Conservation (phyloP, 495 filamentous ascomycete species). For the Apiosordaria backusii region DNA sequence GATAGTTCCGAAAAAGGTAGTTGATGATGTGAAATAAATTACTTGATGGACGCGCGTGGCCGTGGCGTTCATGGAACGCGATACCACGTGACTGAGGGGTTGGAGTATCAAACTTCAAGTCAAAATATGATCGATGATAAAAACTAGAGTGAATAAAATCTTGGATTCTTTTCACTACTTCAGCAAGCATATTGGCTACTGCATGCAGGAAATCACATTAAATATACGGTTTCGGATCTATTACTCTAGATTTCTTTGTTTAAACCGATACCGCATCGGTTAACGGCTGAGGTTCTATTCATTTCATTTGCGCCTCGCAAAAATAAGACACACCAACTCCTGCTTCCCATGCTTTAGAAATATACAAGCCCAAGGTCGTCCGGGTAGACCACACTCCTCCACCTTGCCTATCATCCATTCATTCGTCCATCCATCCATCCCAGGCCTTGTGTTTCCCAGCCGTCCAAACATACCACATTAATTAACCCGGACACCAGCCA, state of each 20-base stretch:
- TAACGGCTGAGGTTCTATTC: neutral
- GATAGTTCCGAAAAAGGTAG: neutral
- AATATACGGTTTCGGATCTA: neutral
- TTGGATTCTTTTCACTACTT: too few species aligned
- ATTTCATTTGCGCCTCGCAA: neutral
- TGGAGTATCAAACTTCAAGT: neutral
- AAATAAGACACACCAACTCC: neutral
- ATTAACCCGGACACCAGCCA: conserved; percentile 5
- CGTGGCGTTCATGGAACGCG: neutral
- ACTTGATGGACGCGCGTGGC: neutral
- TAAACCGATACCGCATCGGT: neutral
- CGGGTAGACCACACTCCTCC: neutral
- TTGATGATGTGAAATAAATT: neutral
- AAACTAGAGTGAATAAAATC: too few species aligned
- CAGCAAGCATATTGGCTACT: too few species aligned
- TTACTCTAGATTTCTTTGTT: neutral
- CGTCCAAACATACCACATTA: neutral
- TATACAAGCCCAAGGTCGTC: neutral
- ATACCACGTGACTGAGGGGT: neutral
- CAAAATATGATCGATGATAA: too few species aligned
- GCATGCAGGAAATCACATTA: neutral
- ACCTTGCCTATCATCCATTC: neutral
- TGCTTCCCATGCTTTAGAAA: neutral
- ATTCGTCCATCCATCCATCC: conserved; percentile 1
- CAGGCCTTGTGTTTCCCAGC: neutral